Evolutionary conservation across 495 filamentous ascomycete genomes (phyloP).

Genomic region (Gamarada debralockiae): DNA sequence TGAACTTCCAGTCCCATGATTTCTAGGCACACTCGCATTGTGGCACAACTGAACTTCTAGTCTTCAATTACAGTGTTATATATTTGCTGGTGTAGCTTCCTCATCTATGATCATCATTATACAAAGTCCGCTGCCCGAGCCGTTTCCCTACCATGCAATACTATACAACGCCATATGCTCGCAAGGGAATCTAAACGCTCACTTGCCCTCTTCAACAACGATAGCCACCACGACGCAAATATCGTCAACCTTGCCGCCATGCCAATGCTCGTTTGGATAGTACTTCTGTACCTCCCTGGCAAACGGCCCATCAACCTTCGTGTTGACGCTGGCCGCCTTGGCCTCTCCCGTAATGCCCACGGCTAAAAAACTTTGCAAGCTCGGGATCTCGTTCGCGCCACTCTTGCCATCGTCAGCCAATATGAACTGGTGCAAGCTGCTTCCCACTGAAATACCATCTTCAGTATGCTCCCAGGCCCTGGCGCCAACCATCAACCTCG

Average conservation of each 20-base stretch:
- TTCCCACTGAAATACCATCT: constrained; percentile 54
- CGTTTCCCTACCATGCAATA: too few relatives aligned
- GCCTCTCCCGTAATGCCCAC: constrained; percentile 73
- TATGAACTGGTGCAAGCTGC: constrained; percentile 50
- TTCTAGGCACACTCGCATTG: too few relatives aligned
- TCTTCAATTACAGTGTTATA: too few relatives aligned
- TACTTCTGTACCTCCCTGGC: constrained; percentile 86
- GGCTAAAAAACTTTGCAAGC: constrained; percentile 76
- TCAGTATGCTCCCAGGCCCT: constrained; percentile 68
- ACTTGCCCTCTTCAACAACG: constrained; percentile 50
- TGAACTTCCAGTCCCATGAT: too few relatives aligned
- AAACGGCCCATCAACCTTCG: constrained; percentile 82
- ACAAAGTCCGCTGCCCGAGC: too few relatives aligned
- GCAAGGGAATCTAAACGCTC: neutral
- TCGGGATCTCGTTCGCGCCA: constrained; percentile 25
- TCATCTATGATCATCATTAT: too few relatives aligned
- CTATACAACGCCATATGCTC: too few relatives aligned
- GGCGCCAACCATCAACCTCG: constrained; percentile 62
- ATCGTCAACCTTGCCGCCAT: constrained; percentile 88
- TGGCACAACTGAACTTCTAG: too few relatives aligned
- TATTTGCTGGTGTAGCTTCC: too few relatives aligned
- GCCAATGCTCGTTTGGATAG: constrained; percentile 78
- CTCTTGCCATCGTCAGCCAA: constrained; percentile 30
- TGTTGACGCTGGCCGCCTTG: constrained; percentile 76
- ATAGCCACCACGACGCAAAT: constrained; percentile 78